These are phyloP conservation scores for Mycena sanguinolenta DNA, from an alignment of 768 basidiomycete genomes.

Conservation along the genomic window DNA sequence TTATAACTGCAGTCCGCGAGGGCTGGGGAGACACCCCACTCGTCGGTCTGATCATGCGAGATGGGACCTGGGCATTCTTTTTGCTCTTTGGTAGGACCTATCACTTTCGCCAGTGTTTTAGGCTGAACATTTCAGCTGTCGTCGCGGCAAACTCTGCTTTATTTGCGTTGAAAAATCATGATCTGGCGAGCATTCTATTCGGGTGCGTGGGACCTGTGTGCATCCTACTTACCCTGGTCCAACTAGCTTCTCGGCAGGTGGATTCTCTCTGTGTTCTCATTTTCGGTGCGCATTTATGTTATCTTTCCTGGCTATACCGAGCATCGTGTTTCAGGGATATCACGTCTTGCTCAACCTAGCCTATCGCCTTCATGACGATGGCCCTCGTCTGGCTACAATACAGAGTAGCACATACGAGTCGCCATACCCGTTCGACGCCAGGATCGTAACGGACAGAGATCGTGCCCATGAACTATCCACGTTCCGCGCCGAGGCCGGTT, in stretches of 20 bases:
- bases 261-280: constrained; percentile 36
- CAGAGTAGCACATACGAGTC: constrained; percentile 21
- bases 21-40: constrained; percentile 60
- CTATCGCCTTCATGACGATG: constrained; percentile 20
- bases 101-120: neutral
- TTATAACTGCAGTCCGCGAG: constrained; percentile 46
- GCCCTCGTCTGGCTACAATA: constrained; percentile 9
- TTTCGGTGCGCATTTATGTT: constrained; percentile 29
- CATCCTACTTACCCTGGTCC: neutral
- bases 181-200: constrained; percentile 23
- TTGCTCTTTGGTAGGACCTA: constrained; percentile 51
- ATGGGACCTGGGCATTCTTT: constrained; percentile 60
- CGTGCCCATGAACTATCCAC: constrained; percentile 3
- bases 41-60: constrained; percentile 55
- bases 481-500: neutral
- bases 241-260: constrained; percentile 26
- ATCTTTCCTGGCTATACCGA: neutral
- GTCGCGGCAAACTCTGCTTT: constrained; percentile 25
- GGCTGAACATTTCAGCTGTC: constrained; percentile 2
- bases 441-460: constrained; percentile 9
- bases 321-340: constrained; percentile 32
- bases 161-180: constrained; percentile 25
- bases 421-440: constrained; percentile 23
- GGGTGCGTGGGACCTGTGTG: constrained; percentile 34
- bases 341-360: constrained; percentile 36